Evolutionary conservation across 2,329 filamentous ascomycete species (phyloP), one percentile per base, ranked within the genome.

Genomic region (Pezicula carpinea): DNA sequence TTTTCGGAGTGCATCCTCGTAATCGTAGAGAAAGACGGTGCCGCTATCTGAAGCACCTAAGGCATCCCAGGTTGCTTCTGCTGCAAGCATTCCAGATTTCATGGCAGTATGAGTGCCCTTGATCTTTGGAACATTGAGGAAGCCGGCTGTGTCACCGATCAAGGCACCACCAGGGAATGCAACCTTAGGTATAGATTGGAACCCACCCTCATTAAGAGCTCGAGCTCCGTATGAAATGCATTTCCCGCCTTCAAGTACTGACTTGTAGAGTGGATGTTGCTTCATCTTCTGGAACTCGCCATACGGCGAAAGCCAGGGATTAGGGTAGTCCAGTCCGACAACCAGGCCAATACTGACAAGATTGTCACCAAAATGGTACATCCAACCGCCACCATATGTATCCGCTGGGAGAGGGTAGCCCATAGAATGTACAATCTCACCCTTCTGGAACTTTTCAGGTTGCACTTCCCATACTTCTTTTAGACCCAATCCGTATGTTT

Each of bases 301-400:
- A 65, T 97, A 99, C 0, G 93, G 93, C 3, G 91, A 93, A 46
- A 97, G 70, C 89, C 92, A 99, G 0, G 93, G 93, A 69, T 99
- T 99, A 35, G 88, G 77, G 66, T 99, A 99, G 73, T 99, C 93
- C 45, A 99, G 77, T 19, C 91, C 91, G 32, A 95, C 87, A 10
- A 99, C 93, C 15, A 97, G 75, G 19, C 93, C 93, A 47, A 99
- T 76, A 56, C 84, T 90, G 50, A 99, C 92, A 59, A 97, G 79
- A 68, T 97, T 99, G 59, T 99, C 92, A 32, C 91, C 93, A 67
- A 97, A 99, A 68, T 99, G 93, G 64, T 99, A 99, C 88, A 99
- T 91, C 84, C 90, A 99, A n/a, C 88, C 90, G 55, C 93, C 93
- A 56, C 93, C 93, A 64, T 99, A 99, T 7, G 91, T 93, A 64